Evolutionary conservation across 192 early-diverging fungal genomes (phyloP).

Genomic region (Mortierella hygrophila): DNA sequence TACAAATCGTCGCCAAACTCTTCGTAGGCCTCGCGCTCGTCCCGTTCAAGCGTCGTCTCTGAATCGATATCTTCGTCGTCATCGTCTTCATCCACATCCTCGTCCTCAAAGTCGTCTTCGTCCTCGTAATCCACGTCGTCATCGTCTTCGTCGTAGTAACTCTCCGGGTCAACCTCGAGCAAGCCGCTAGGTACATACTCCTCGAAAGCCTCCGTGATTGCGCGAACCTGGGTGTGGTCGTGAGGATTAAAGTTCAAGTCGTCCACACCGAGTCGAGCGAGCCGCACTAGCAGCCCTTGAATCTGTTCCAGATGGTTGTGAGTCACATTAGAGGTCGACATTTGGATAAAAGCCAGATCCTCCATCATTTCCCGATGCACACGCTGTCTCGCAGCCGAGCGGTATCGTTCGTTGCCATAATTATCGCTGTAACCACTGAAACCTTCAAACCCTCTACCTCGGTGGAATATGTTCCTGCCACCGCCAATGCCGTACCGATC

Average conservation of each 20-base stretch:
- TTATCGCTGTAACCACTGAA: neutral
- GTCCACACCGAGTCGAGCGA: neutral
- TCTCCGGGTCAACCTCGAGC: conserved; percentile 6
- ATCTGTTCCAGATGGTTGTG: neutral
- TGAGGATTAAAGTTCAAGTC: neutral
- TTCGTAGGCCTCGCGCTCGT: conserved; percentile 19
- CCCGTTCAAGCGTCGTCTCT: neutral
- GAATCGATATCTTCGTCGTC: conserved; percentile 2
- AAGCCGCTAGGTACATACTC: neutral
- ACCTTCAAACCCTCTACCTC: neutral
- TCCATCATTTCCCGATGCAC: conserved; percentile 1
- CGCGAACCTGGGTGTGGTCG: neutral
- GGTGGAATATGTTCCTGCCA: neutral
- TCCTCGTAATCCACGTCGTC: conserved; percentile 17
- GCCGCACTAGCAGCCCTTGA: neutral
- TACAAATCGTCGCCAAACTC: neutral
- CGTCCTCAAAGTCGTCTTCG: conserved; percentile 12
- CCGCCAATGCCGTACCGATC: neutral
- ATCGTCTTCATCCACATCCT: neutral
- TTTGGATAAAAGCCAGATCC: neutral
- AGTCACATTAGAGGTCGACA: neutral
- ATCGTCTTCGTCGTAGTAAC: conserved; percentile 5
- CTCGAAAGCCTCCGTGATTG: neutral
- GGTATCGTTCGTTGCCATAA: neutral
- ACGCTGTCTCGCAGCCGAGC: neutral